Base-by-base conservation (phyloP, 169 alveolate species). In the Plasmodium gaboni region DNA sequence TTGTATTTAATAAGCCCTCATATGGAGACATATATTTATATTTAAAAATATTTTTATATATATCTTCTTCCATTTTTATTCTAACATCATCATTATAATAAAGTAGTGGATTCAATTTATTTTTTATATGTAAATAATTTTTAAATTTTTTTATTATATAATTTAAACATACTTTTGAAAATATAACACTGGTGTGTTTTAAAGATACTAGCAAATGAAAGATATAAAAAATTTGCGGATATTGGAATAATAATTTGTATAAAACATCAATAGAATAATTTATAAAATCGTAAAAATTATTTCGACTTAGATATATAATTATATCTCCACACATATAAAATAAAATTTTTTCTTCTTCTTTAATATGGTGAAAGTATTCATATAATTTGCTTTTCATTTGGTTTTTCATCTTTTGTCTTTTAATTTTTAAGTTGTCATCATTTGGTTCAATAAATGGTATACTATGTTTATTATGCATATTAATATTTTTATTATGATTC, bases 191-290 rank as follows among this genome's bases (percentile, higher is more conserved):
- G 2, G 91, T 83, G 22, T 53, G 68, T 7, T 64, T 83, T 46
- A 83, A 69, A n/a, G 85, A 61, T 53, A 72, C 80, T n/a, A 83
- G 46, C 32, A 83, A 22, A 44, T 83, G 91, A 60, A 83, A 83
- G 44, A 83, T 83, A 48, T 55, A 68, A 53, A 83, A 83, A 55
- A 68, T 48, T 46, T 68, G 91, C 13, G 91, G 91, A 68, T 83
- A 83, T 42, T 61, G 91, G 69, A 83, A 83, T 63, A 57, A n/a
- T 57, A 83, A 71, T 83, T 83, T 83, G 26, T 68, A 83, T 50
- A 83, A 83, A 10, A 71, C 32, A 60, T 83, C 64, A 32, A 83
- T 68, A 0, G 91, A 68, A 68, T 83, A 83, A 68, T 61, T 83
- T 32, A 83, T 38, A 67, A 83, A 83, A 68, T 55, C 72, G 22